Conservation (phyloP, 140 eudicot species). For the Cichorium intybus region DNA sequence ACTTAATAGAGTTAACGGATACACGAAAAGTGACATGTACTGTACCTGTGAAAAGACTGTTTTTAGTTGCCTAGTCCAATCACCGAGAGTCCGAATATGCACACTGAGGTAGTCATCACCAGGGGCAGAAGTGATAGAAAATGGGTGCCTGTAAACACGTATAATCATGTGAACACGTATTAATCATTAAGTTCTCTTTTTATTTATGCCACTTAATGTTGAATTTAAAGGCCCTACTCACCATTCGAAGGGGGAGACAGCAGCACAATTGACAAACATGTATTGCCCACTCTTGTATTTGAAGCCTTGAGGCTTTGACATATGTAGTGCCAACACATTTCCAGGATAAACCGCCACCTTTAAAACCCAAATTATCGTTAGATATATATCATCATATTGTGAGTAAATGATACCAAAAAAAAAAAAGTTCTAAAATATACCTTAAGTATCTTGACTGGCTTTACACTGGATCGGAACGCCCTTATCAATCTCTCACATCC, state of each 20-base stretch:
- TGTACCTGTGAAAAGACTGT: constrained; percentile 62
- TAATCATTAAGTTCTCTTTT: not conserved
- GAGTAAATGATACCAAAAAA: not conserved
- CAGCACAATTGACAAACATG: constrained; percentile 82
- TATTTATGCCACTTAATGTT: not conserved
- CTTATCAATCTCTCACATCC: constrained; percentile 65
- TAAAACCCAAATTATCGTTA: not conserved
- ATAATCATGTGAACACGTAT: constrained; percentile 11
- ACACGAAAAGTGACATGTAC: not conserved
- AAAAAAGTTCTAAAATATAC: constrained; percentile 25
- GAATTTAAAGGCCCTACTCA: constrained; percentile 18
- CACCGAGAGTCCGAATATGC: constrained; percentile 77
- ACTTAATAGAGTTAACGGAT: too few species aligned
- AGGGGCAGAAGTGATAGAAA: constrained; percentile 87
- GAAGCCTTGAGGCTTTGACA: constrained; percentile 80
- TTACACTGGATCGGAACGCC: constrained; percentile 66
- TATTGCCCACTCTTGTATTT: constrained; percentile 85
- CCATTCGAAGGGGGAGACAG: constrained; percentile 91
- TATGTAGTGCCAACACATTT: constrained; percentile 68
- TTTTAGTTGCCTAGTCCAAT: constrained; percentile 76
- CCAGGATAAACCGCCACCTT: constrained; percentile 86
- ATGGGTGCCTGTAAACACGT: constrained; percentile 71
- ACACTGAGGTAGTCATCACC: constrained; percentile 74
- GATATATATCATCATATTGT: not conserved
- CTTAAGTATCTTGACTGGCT: constrained; percentile 73